Evolutionary conservation across 2,329 filamentous ascomycete genomes (phyloP).

Genomic region (Podosphaera leucotricha): DNA sequence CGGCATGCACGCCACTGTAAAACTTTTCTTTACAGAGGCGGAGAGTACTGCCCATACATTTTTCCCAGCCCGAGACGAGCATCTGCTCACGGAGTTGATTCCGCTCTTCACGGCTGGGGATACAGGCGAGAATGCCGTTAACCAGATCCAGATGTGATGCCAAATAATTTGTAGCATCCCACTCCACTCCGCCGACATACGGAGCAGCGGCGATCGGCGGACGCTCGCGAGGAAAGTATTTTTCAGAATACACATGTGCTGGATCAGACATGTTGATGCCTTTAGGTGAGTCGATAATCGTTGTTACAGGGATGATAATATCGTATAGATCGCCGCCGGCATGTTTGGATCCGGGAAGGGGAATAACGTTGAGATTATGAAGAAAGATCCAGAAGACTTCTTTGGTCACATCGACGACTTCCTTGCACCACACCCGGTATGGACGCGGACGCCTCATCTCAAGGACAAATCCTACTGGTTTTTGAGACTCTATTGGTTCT

Average conservation of each 20-base stretch:
- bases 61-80: constrained; percentile 71
- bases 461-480: constrained; percentile 64
- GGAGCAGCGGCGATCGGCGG: constrained; percentile 83
- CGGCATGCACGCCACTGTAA: constrained; percentile 78
- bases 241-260: constrained; percentile 36
- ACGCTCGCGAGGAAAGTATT: constrained; percentile 63
- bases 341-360: constrained; percentile 24
- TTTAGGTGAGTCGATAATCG: constrained; percentile 8
- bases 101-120: constrained; percentile 44
- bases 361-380: constrained; percentile 74
- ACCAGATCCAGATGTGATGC: constrained; percentile 80
- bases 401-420: constrained; percentile 79
- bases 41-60: constrained; percentile 61
- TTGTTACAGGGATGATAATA: constrained; percentile 11
- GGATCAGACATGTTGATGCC: constrained; percentile 17
- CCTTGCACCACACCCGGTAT: constrained; percentile 85
- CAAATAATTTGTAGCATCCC: constrained; percentile 94
- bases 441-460: constrained; percentile 73
- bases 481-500: constrained; percentile 46
- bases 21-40: constrained; percentile 95
- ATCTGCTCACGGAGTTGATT: constrained; percentile 60
- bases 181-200: constrained; percentile 92
- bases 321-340: constrained; percentile 10
- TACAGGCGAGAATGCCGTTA: constrained; percentile 70
- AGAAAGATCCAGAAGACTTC: constrained; percentile 99